Evolutionary conservation across 202 grass and related monocot genomes (phyloP).

Genomic region (Hordeum pubiflorum): DNA sequence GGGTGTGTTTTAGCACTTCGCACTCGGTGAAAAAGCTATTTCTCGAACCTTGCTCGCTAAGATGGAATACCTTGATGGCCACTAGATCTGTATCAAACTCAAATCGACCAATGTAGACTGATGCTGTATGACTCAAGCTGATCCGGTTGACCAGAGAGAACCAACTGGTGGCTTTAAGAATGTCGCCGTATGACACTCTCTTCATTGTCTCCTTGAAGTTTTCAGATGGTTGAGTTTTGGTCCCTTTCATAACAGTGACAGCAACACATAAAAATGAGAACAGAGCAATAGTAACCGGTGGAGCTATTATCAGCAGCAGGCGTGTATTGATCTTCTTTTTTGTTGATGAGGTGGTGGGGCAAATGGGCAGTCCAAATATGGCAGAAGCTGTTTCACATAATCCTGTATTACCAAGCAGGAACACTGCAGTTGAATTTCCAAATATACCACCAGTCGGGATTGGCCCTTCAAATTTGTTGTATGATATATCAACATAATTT

Average conservation of each 20-base stretch:
- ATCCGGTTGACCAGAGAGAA: not conserved
- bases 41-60: not conserved
- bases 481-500: slow-evolving; percentile 1
- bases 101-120: slow-evolving; percentile 10
- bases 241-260: not conserved
- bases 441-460: slow-evolving; percentile 9
- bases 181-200: not conserved
- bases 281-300: not conserved
- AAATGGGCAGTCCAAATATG: slow-evolving; percentile 12
- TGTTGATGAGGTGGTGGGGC: not conserved
- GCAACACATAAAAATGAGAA: not conserved
- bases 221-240: not conserved
- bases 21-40: not conserved
- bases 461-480: slow-evolving; percentile 15
- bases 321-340: not conserved
- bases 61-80: slow-evolving; percentile 10
- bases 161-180: slow-evolving; percentile 21
- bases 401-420: not conserved
- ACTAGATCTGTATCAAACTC: not conserved
- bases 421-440: not conserved
- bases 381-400: not conserved
- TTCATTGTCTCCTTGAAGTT: not conserved
- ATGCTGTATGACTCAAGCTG: not conserved
- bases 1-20: not conserved
- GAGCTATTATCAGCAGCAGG: not conserved